Base-by-base conservation (phyloP, 2,329 filamentous ascomycete genomes). In the Aspergillus piperis region DNA sequence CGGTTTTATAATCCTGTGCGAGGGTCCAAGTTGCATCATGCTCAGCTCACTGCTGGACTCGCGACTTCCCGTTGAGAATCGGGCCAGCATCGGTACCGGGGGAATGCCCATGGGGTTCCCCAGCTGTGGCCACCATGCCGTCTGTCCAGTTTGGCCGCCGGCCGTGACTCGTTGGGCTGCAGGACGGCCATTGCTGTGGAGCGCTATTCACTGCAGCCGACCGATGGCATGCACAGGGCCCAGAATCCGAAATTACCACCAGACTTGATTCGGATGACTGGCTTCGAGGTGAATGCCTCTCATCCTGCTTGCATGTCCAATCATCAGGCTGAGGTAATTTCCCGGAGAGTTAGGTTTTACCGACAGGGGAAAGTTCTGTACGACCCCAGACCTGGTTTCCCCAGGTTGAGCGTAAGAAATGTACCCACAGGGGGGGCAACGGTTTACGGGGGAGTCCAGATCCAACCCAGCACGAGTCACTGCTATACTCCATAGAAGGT, bases 21-120 rank as follows among this genome's bases (percentile, higher is more conserved):
- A 42, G 42, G 25, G 23, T 5, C 30, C 15, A 15, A 39, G 36
- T 42, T 41, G 39, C 53, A 55, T 47, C 47, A 50, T 50, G 47
- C 8, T 27, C 23, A 17, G 41, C 41, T 44, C 41, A 44, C 41
- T 36, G 32, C 39, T 44, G 15, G 44, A 23, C 13, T 49, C 15
- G 44, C 44, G 11, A 50, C 47, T 50, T 30, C 47, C 47, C 47
- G 47, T 50, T 32, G 15, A 11, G 47, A 49, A 49, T 66, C 62
- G 62, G 62, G 54, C 53, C 42, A 58, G 55, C 41, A 19, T 58
- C 61, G 63, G 61, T 47, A 23, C 32, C 64, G 61, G 61, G 61
- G 63, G 60, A 58, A 60, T 61, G 57, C 63, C 63, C 63, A 66
- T 60, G 63, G 64, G 64, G 64, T 44, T 47, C 53, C 25, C 53